phyloP scores from a whole-genome alignment of 495 filamentous ascomycete species.

The Podospora tetraspora region DNA sequence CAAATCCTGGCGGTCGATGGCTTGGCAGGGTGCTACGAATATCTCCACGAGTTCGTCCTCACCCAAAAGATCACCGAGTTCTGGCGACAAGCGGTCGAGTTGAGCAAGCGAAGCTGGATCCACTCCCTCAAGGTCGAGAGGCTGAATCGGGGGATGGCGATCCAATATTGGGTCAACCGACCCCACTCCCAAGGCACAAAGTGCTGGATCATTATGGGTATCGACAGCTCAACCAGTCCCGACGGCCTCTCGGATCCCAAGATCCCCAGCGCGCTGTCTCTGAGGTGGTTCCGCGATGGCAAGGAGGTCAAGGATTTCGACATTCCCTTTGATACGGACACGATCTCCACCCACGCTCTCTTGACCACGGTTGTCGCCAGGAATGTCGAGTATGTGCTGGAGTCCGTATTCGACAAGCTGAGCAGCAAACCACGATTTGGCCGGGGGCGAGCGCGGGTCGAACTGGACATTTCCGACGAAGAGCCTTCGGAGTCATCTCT shows the following conservation, averaged over 20 bases:
- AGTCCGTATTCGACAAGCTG: conserved; percentile 54
- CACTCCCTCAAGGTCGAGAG: conserved; percentile 67
- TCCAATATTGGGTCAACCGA: conserved; percentile 83
- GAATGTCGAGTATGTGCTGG: conserved; percentile 65
- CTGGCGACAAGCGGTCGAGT: conserved; percentile 64
- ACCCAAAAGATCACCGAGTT: conserved; percentile 83
- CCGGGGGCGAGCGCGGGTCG: conserved; percentile 48
- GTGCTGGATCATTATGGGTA: conserved; percentile 86
- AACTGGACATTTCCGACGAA: conserved; percentile 47
- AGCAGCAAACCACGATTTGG: conserved; percentile 53
- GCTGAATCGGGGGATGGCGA: conserved; percentile 68
- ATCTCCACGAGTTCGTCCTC: conserved; percentile 76
- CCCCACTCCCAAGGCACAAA: conserved; percentile 52
- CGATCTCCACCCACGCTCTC: conserved; percentile 66
- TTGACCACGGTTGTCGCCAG: conserved; percentile 67
- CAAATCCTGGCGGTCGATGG: conserved; percentile 57
- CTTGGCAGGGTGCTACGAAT: conserved; percentile 70
- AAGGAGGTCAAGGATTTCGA: conserved; percentile 61
- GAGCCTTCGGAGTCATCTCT: conserved; percentile 63
- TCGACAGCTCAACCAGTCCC: conserved; percentile 55
- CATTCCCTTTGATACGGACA: conserved; percentile 58
- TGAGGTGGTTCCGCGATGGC: conserved; percentile 82
- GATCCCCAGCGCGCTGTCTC: conserved; percentile 46
- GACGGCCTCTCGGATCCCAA: conserved; percentile 31
- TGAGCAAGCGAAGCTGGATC: conserved; percentile 65